Evolutionary conservation across 495 filamentous ascomycete genomes (phyloP).

Genomic region (Chaetomium fimeti): DNA sequence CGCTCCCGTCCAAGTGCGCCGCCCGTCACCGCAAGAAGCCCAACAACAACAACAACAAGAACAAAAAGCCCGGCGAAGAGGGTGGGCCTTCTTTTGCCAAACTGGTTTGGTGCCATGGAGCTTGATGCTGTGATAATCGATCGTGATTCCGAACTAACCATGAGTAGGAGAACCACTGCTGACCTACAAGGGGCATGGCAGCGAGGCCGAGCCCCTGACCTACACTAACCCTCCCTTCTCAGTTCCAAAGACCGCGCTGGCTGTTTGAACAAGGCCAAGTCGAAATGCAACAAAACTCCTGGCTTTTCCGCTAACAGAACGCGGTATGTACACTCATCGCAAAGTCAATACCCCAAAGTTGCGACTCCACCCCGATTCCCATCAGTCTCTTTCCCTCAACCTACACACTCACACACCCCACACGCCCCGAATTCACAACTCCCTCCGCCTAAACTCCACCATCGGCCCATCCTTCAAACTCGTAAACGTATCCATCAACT

Average conservation of each 20-base stretch:
- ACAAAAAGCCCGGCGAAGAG: not conserved
- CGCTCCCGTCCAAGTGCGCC: not conserved
- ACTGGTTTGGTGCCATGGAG: not conserved
- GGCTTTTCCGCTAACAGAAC: too few species aligned
- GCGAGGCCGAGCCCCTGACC: too few species aligned
- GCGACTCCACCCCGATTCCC: too few species aligned
- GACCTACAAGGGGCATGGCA: too few species aligned
- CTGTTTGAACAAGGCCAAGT: too few species aligned
- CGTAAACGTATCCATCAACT: conserved; percentile 58
- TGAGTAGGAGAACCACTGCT: not conserved
- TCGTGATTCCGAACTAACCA: not conserved
- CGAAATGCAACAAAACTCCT: too few species aligned
- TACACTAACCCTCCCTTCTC: too few species aligned
- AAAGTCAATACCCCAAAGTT: too few species aligned
- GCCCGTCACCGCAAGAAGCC: not conserved
- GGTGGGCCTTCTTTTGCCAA: not conserved
- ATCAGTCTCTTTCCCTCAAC: not conserved
- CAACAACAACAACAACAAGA: not conserved
- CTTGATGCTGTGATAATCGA: not conserved
- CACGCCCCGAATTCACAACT: conserved; percentile 10
- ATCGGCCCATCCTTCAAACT: conserved; percentile 57
- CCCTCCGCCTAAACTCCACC: conserved; percentile 52
- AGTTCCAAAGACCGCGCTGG: too few species aligned
- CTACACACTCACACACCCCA: not conserved
- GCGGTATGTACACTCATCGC: too few species aligned